These are phyloP conservation scores for Physcomitrium patens DNA, from an alignment of 225 moss, liverwort and hornwort genomes.

Conservation along the genomic window DNA sequence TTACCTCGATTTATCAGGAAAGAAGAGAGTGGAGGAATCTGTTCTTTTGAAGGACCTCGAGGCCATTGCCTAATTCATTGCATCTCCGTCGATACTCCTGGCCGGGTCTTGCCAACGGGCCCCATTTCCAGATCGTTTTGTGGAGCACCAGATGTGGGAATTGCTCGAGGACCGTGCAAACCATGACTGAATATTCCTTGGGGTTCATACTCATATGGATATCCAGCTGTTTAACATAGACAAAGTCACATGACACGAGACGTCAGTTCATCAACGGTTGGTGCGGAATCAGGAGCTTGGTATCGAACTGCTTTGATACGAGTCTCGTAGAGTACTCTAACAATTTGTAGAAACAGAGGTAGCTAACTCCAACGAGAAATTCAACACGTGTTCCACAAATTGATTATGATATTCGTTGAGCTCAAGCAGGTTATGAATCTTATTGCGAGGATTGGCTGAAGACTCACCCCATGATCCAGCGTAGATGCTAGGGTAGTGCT, in stretches of 20 bases:
- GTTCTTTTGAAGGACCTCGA: neutral
- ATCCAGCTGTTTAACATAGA: conserved; percentile 46
- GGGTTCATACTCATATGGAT: conserved; percentile 56
- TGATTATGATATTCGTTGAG: no score
- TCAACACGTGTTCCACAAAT: no score
- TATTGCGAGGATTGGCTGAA: neutral
- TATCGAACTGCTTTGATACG: no score
- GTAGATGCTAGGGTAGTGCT: conserved; percentile 71
- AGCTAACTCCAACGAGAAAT: no score
- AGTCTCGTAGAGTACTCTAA: no score
- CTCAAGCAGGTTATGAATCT: no score
- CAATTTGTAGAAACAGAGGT: no score
- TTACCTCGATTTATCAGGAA: neutral
- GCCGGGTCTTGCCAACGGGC: conserved; percentile 31
- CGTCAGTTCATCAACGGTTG: no score
- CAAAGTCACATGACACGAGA: no score
- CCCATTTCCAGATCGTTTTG: conserved; percentile 57
- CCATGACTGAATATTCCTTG: conserved; percentile 59
- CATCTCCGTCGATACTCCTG: conserved; percentile 41
- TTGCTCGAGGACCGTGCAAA: conserved; percentile 46
- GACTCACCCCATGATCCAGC: conserved; percentile 66
- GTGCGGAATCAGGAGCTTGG: no score
- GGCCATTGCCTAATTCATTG: neutral
- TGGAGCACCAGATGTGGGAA: conserved; percentile 33
- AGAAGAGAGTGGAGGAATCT: no score